These are phyloP conservation scores for Claviceps cyperi DNA, from an alignment of 2,329 filamentous ascomycete species.

Conservation along the genomic window DNA sequence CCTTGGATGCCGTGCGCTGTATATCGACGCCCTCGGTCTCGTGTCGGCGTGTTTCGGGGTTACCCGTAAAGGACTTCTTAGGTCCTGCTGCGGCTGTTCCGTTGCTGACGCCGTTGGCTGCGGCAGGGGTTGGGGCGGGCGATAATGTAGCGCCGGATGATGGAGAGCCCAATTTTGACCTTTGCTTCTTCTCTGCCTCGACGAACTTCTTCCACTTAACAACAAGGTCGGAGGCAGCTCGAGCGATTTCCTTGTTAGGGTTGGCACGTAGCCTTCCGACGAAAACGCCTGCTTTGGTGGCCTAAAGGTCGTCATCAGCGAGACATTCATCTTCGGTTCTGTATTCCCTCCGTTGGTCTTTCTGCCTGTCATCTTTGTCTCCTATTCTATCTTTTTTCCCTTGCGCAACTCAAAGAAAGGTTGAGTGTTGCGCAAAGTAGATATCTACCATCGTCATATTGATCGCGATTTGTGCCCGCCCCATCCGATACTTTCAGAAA, in stretches of 20 bases:
- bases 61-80: constrained; percentile 41
- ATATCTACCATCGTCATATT: no score
- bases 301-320: constrained; percentile 23
- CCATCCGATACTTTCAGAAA: no score
- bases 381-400: neutral
- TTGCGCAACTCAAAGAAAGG: no score
- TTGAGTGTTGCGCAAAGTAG: no score
- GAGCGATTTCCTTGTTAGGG: constrained; percentile 65
- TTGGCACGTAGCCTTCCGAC: constrained; percentile 72
- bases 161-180: constrained; percentile 26
- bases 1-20: constrained; percentile 56
- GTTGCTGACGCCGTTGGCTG: constrained; percentile 20
- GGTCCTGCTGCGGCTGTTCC: constrained; percentile 8
- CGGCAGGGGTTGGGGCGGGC: constrained; percentile 25
- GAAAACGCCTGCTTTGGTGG: constrained; percentile 80
- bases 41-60: constrained; percentile 68
- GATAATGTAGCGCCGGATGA: constrained; percentile 37
- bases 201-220: constrained; percentile 76
- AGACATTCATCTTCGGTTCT: neutral
- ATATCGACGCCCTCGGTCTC: constrained; percentile 68
- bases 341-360: no score
- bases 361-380: neutral
- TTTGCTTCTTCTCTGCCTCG: constrained; percentile 43
- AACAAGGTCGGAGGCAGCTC: constrained; percentile 68
- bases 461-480: no score